Base-by-base conservation (phyloP, 2,329 filamentous ascomycete species). In the Paraphaeosphaeria sporulosa region DNA sequence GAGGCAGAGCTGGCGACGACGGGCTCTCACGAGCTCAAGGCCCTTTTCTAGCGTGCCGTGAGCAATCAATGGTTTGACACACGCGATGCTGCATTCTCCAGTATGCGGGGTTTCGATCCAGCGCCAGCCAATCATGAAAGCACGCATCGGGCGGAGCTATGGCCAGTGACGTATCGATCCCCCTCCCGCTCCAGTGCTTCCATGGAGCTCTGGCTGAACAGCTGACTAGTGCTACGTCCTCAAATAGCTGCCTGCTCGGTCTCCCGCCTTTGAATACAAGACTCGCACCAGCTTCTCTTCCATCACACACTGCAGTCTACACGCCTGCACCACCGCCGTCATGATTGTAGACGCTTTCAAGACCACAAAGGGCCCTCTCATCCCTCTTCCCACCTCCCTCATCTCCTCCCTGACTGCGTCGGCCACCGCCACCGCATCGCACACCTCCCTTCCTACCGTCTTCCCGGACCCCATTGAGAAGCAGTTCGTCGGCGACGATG, bases 271-370 rank as follows among this genome's bases (percentile, higher is more conserved):
- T 9, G 25, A 59, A 34, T 59, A 46, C 57, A 49, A 62, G 56
- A 50, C 48, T 49, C 30, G 58, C 51, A 43, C 61, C 47, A 55
- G 43, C 52, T 30, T 44, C 58, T 34, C 48, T 56, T 19, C 43
- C 6, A 17, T 38, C 55, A 32, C 23, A 60, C 25, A 34, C 19
- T 32, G 17, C 6, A 19, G 27, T 17, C 48, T 38, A 64, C 65
- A 40, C 48, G 48, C 34, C 34, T 36, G 34, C n/a, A 54, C 51
- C 25, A 54, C 36, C 67, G 64, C 64, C 73, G 79, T 62, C 71
- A 82, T 82, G 78, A 79, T 83, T 54, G 75, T 82, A 55, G 75
- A 81, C 64, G 75, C 78, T 52, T 64, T 82, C n/a, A 44, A 21
- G 60, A 79, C 70, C 70, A 76, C 75, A 69, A 75, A 75, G 25